phyloP scores from a whole-genome alignment of 2,329 filamentous ascomycete genomes.

The Colletotrichum sp. region DNA sequence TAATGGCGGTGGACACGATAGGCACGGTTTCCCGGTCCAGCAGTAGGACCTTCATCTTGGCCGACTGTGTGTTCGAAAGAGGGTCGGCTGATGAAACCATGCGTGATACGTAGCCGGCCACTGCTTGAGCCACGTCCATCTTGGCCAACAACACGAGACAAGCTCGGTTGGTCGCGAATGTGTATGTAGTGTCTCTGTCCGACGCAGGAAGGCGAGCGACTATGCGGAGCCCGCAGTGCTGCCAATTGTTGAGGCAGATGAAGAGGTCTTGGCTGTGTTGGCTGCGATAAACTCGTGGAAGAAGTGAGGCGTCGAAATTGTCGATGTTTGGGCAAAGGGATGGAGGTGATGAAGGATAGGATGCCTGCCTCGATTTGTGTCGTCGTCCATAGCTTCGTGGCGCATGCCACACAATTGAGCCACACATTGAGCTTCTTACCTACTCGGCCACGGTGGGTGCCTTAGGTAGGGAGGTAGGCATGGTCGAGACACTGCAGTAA shows the following conservation, averaged over 20 bases:
- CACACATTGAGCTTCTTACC: neutral
- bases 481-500: neutral
- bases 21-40: conserved; percentile 93
- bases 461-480: neutral
- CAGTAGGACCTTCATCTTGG: conserved; percentile 98
- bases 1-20: conserved; percentile 93
- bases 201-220: neutral
- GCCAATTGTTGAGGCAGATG: neutral
- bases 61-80: conserved; percentile 67
- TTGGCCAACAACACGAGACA: conserved; percentile 32
- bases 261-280: neutral
- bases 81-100: conserved; percentile 88
- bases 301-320: neutral
- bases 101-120: conserved; percentile 94
- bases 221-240: neutral
- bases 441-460: neutral
- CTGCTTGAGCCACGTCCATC: conserved; percentile 95
- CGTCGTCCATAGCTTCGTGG: neutral
- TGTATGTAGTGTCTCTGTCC: neutral
- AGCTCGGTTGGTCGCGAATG: neutral
- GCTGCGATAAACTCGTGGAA: neutral
- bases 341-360: neutral
- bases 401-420: neutral
- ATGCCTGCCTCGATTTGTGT: neutral
- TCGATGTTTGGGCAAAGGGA: neutral